phyloP scores from a whole-genome alignment of 768 basidiomycete species.

The Naganishia onofrii region DNA sequence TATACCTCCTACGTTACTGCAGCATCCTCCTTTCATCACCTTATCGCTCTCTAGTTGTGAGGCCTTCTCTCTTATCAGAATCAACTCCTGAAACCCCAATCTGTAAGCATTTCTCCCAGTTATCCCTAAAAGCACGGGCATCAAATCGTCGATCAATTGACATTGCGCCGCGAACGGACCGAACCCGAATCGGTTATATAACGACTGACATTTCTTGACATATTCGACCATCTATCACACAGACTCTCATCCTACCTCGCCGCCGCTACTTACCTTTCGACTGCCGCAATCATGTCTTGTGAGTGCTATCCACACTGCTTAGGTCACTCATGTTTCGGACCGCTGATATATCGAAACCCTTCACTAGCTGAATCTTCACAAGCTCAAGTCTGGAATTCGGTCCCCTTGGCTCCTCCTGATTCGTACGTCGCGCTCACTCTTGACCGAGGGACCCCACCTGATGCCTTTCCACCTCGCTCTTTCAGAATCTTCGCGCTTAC shows the following conservation, averaged over 20 bases:
- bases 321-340: too few species aligned
- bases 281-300: background rate
- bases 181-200: constrained; percentile 9
- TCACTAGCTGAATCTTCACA: constrained; percentile 14
- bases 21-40: background rate
- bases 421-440: constrained; percentile 15
- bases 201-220: background rate
- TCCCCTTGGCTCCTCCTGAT: constrained; percentile 40
- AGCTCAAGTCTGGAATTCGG: constrained; percentile 29
- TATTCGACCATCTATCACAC: background rate
- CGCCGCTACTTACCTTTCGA: background rate
- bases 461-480: background rate
- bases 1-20: too few species aligned
- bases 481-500: constrained; percentile 57
- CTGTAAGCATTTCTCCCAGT: background rate
- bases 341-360: background rate
- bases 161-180: constrained; percentile 24
- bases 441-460: background rate
- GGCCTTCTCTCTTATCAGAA: background rate
- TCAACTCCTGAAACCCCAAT: background rate
- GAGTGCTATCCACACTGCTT: background rate
- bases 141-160: background rate
- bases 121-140: background rate
- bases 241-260: background rate
- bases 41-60: background rate